phyloP scores from a whole-genome alignment of 352 stramenopile genomes.

The Globisporangium nunn region DNA sequence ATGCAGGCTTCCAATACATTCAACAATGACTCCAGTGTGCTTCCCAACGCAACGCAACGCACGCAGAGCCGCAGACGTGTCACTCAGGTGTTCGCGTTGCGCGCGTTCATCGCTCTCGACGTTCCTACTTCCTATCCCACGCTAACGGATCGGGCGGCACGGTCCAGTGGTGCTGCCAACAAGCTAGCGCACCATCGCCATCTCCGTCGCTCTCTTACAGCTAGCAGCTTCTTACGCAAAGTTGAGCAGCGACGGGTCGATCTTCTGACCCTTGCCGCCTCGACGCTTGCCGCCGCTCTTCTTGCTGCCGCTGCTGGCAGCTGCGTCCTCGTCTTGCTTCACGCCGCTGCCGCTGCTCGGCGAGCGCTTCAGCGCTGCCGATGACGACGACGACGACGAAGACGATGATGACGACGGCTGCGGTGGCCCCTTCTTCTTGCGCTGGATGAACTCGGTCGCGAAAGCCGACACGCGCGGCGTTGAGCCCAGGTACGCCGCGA shows the following conservation, averaged over 20 bases:
- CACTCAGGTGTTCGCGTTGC: neutral
- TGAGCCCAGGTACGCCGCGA: conserved; percentile 94
- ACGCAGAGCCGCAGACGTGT: neutral
- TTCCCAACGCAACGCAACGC: neutral
- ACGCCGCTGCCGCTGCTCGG: conserved; percentile 9
- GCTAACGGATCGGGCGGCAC: neutral
- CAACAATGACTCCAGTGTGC: too few relatives aligned
- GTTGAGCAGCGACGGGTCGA: conserved; percentile 69
- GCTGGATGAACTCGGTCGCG: conserved; percentile 95
- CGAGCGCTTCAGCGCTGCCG: conserved; percentile 32
- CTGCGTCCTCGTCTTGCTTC: conserved; percentile 18
- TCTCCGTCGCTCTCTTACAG: neutral
- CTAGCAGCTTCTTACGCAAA: conserved; percentile 13
- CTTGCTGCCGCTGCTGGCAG: conserved; percentile 11
- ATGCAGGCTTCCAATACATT: neutral
- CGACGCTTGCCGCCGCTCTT: conserved; percentile 49
- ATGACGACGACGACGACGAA: neutral
- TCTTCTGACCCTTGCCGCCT: conserved; percentile 53
- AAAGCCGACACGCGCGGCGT: conserved; percentile 96
- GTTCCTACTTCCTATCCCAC: conserved; percentile 1
- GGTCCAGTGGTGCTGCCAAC: too few relatives aligned
- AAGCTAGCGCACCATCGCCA: neutral
- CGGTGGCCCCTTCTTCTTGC: conserved; percentile 65
- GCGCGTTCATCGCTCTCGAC: neutral
- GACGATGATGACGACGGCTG: neutral